Evolutionary conservation across 805 yeast genomes (phyloP), one percentile per base, ranked within the genome.

Genomic region (Grigorovia jiainica): DNA sequence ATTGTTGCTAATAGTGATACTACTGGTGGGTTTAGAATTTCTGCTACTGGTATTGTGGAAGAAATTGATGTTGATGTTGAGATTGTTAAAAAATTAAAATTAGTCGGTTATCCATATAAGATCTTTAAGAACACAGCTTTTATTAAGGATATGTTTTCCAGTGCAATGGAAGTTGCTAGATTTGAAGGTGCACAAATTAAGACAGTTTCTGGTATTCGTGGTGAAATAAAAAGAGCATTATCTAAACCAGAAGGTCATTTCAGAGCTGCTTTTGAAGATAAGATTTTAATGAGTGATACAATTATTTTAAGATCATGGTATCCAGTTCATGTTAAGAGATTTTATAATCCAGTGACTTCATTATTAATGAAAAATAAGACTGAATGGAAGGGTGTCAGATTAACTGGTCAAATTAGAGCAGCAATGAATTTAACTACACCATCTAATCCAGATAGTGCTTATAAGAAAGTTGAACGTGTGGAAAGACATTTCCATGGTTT

Each of bases 171-270:
- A 66, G 95, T 90, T 43, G 97, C 97, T 32, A 85, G 87, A 60
- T 92, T 92, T 58, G 98, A 92, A 67, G 99, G 99, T 44, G 98
- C 98, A 0, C 81, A 87, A 36, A 87, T 92, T 58, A 83, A 87
- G 63, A 94, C 98, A 0, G 98, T 92, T 4, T 85, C 95, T 7
- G 98, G 99, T 46, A 87, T 92, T 44, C 72, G 98, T 52, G 99
- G 99, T 63, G 97, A 92, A 63, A 90, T 92, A 54, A 92, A 92
- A 62, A 73, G 97, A 48, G 98, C 97, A 0, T 70, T 92, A 47
- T 76, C 95, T 8, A 83, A 84, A 52, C 96, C 97, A 0, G 97
- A 90, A 40, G 99, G 99, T 10, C 80, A 83, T 61, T 94, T 74
- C 71, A 78, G 99, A 59, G 99, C 98, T 10, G 80, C 97, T 1